Percentiles rank a stretch among this genome's conserved stretches.
phyloP scores from a whole-genome alignment of 1,284 basidiomycete genomes.

The Ganoderma leucocontextum region DNA sequence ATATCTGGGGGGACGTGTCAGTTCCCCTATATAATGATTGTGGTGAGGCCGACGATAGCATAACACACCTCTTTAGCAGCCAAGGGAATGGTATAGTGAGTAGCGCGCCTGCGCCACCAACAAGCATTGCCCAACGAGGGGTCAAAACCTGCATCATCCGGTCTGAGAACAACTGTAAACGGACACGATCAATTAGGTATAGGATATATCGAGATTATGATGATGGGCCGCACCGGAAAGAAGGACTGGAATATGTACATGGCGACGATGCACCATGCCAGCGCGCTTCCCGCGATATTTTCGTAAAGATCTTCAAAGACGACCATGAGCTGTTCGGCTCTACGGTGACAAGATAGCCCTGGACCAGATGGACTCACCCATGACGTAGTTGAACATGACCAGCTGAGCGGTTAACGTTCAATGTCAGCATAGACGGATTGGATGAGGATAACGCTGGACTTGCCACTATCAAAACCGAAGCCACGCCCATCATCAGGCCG shows the following conservation, averaged over 20 bases:
- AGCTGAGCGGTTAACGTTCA: not conserved
- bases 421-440: not conserved
- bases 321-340: not conserved
- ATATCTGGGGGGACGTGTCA: not conserved
- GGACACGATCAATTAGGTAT: not conserved
- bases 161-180: not conserved
- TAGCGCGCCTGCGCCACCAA: not conserved
- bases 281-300: not conserved
- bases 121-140: not conserved
- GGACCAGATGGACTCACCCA: not conserved
- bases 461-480: not conserved
- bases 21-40: not conserved
- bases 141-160: conserved; percentile 4
- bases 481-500: not conserved
- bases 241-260: not conserved
- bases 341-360: not conserved
- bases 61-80: not conserved
- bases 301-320: not conserved
- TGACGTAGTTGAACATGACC: conserved; percentile 3
- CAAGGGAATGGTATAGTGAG: not conserved
- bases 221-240: not conserved
- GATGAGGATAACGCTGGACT: not conserved
- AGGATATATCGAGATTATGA: not conserved
- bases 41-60: not conserved
- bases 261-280: not conserved